Conservation (phyloP, 441 rosid species). For the Populus hybrid region DNA sequence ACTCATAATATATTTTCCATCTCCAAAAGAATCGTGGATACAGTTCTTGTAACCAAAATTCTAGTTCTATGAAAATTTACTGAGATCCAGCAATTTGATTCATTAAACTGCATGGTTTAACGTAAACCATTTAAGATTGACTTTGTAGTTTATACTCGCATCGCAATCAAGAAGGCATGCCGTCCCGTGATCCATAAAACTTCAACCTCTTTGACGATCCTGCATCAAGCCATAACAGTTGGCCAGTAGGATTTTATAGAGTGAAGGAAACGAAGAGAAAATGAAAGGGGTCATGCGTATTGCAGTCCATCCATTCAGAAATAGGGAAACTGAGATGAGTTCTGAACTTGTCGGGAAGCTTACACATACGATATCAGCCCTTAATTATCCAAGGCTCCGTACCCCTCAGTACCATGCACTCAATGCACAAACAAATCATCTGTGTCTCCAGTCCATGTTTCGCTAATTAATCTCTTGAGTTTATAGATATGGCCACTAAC, state of each 20-base stretch:
- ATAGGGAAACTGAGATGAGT: slow-evolving; percentile 2
- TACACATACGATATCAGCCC: not conserved
- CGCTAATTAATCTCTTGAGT: not conserved
- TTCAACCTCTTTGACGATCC: not conserved
- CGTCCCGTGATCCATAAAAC: not conserved
- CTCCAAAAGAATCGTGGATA: not conserved
- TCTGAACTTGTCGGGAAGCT: not conserved
- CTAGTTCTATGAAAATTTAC: not conserved
- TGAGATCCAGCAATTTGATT: not conserved
- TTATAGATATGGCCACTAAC: not conserved
- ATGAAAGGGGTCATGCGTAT: not conserved
- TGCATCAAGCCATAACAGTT: not conserved
- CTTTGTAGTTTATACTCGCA: not conserved
- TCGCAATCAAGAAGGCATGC: not conserved
- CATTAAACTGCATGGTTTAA: not conserved
- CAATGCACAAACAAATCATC: not conserved
- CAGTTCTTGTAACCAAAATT: not conserved
- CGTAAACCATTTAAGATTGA: not conserved
- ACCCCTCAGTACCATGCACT: not conserved
- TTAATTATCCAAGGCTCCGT: not conserved
- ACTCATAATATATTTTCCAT: too few relatives aligned
- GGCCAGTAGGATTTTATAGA: not conserved
- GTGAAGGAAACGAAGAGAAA: not conserved
- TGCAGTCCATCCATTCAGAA: not conserved
- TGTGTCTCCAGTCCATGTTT: not conserved